These are phyloP conservation scores for Aegilops speltoides DNA, from an alignment of 176 grass and related monocot genomes.

Conservation along the genomic window DNA sequence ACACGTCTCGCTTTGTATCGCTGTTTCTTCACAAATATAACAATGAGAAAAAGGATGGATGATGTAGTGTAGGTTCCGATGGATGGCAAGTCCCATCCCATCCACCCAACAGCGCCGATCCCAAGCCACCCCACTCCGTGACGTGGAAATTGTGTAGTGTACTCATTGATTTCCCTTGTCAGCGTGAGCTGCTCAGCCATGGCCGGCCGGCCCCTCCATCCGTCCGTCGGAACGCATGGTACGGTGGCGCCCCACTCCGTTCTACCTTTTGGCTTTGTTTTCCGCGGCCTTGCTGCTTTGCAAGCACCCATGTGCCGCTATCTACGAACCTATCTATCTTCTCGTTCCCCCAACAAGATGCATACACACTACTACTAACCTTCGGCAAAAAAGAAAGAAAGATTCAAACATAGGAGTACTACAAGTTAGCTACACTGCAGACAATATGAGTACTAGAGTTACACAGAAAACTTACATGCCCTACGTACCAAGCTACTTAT, in stretches of 20 bases:
- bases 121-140: constrained; percentile 41
- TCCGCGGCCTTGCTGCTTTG: constrained; percentile 4
- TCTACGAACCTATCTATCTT: not conserved
- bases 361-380: too few relatives aligned
- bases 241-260: not conserved
- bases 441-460: too few relatives aligned
- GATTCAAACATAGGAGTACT: too few relatives aligned
- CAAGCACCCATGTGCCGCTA: not conserved
- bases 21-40: not conserved
- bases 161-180: constrained; percentile 39
- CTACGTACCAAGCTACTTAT: too few relatives aligned
- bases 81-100: constrained; percentile 48
- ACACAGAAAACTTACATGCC: too few relatives aligned
- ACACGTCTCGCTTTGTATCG: not conserved
- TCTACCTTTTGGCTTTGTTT: constrained; percentile 13
- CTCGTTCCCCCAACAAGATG: too few relatives aligned
- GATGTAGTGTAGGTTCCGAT: constrained; percentile 29
- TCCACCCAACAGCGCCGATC: constrained; percentile 37
- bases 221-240: not conserved
- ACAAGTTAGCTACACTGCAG: too few relatives aligned
- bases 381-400: too few relatives aligned
- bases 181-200: not conserved
- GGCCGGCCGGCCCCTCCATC: not conserved
- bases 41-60: not conserved
- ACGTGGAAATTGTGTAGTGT: not conserved